Evolutionary conservation across 225 moss, liverwort and hornwort species (phyloP), one percentile per base, ranked within the genome.

Genomic region (Anthoceros angustus): DNA sequence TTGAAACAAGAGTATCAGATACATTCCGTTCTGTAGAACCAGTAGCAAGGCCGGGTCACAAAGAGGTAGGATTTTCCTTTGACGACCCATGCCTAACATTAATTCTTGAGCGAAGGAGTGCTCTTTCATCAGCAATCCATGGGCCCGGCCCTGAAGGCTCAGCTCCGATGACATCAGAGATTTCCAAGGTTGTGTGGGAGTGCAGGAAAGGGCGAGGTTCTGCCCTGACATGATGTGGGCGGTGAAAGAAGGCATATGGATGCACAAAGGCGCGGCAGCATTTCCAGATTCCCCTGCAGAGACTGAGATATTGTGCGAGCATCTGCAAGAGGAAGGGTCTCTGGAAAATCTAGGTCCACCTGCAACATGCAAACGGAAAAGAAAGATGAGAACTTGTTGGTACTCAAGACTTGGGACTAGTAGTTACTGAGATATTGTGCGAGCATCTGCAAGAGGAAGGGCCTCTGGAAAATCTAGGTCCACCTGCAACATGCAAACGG

Each of bases 311-410:
- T 87, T 63, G 87, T 68, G 71, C 89, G 93, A 14, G 93, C 90
- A 11, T 83, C 87, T 70, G 74, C 69, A 39, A 94, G 75, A 39
- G 41, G 42, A 87, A 94, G 86, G 5, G 86, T 66, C 66, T 82
- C 86, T 0, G 83, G 84, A 42, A 94, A 67, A 70, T 80, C 84
- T 12, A 94, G 86, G 75, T 94, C 90, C 76, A 94, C 86, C 86
- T 86, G 76, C n/a, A n/a, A n/a, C n/a, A n/a, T n/a, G n/a, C n/a
- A n/a, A n/a, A n/a, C n/a, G n/a, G n/a, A n/a, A n/a, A n/a, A n/a
- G n/a, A n/a, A n/a, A n/a, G n/a, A n/a, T n/a, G n/a, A n/a, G n/a
- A n/a, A n/a, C n/a, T n/a, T n/a, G n/a, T n/a, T n/a, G n/a, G n/a
- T n/a, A n/a, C n/a, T n/a, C n/a, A n/a, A n/a, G n/a, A n/a, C n/a